A percentile compares a stretch with the other conserved stretches of the same genome.
Evolutionary conservation across 2,329 filamentous ascomycete genomes (phyloP).

Genomic region (Alternaria solani): DNA sequence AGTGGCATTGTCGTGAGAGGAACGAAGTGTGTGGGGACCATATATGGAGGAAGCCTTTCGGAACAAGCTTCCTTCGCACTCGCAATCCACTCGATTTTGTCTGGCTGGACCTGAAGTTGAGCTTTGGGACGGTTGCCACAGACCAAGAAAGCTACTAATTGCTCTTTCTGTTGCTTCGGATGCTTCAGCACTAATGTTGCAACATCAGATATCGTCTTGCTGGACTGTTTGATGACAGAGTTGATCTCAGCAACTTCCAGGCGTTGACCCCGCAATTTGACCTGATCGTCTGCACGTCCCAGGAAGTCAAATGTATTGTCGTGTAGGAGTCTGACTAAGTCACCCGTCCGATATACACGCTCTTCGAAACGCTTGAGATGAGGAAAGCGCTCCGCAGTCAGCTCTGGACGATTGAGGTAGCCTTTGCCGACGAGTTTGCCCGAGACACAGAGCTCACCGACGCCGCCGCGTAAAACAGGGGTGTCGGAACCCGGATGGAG

Average conservation of each 20-base stretch:
- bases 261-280: slow-evolving; percentile 88
- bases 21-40: slow-evolving; percentile 88
- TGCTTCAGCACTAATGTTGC: slow-evolving; percentile 80
- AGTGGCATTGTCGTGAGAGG: slow-evolving; percentile 76
- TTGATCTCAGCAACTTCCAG: slow-evolving; percentile 94
- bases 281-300: slow-evolving; percentile 87
- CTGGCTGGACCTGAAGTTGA: slow-evolving; percentile 31
- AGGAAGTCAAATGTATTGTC: slow-evolving; percentile 88
- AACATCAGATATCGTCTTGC: slow-evolving; percentile 69
- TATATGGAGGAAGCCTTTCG: slow-evolving; percentile 77
- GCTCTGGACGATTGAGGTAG: slow-evolving; percentile 80
- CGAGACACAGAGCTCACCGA: slow-evolving; percentile 89
- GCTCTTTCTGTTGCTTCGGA: slow-evolving; percentile 76
- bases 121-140: slow-evolving; percentile 26
- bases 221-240: slow-evolving; percentile 73
- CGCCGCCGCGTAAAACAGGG: slow-evolving; percentile 77
- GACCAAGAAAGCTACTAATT: slow-evolving; percentile 77
- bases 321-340: slow-evolving; percentile 81
- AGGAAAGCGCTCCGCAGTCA: slow-evolving; percentile 81
- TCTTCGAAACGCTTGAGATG: slow-evolving; percentile 59
- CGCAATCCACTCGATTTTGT: slow-evolving; percentile 27
- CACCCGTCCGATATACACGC: slow-evolving; percentile 82
- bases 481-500: slow-evolving; percentile 72
- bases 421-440: slow-evolving; percentile 88
- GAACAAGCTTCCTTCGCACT: slow-evolving; percentile 66